Evolutionary conservation across 768 basidiomycete species (phyloP).

Genomic region (Asterophora parasitica): DNA sequence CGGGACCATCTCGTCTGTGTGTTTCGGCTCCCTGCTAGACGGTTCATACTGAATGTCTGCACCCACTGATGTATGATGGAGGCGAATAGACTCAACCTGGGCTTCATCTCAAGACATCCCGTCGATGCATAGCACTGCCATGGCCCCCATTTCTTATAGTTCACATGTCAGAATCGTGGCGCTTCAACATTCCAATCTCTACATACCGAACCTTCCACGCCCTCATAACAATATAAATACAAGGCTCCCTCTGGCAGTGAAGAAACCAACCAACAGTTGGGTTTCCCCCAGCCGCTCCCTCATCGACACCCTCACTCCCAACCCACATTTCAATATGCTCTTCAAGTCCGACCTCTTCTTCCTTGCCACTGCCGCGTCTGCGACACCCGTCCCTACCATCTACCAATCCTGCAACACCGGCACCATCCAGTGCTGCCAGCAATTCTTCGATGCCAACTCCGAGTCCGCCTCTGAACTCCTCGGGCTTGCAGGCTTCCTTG

Average conservation of each 20-base stretch:
- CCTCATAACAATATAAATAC: neutral
- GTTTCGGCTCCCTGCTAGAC: too few species aligned
- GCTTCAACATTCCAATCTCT: neutral
- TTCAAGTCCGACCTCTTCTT: constrained; percentile 24
- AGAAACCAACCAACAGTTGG: neutral
- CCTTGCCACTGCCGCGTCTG: constrained; percentile 9
- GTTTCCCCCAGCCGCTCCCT: neutral
- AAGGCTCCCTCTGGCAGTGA: neutral
- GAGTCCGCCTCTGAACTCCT: constrained; percentile 12
- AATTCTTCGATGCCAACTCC: constrained; percentile 1
- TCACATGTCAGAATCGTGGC: too few species aligned
- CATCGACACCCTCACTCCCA: neutral
- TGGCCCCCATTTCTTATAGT: neutral
- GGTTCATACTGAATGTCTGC: too few species aligned
- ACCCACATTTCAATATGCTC: constrained; percentile 19
- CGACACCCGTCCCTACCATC: constrained; percentile 17
- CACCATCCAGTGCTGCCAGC: constrained; percentile 25
- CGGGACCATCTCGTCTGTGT: too few species aligned
- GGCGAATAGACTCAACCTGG: neutral
- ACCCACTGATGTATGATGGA: neutral
- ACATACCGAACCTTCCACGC: neutral
- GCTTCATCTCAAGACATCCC: too few species aligned
- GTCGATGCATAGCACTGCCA: too few species aligned
- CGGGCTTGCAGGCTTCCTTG: constrained; percentile 7
- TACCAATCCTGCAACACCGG: constrained; percentile 25